These are phyloP conservation scores for Aspergillus niger DNA, from an alignment of 2,329 filamentous ascomycete genomes.

Conservation along the genomic window DNA sequence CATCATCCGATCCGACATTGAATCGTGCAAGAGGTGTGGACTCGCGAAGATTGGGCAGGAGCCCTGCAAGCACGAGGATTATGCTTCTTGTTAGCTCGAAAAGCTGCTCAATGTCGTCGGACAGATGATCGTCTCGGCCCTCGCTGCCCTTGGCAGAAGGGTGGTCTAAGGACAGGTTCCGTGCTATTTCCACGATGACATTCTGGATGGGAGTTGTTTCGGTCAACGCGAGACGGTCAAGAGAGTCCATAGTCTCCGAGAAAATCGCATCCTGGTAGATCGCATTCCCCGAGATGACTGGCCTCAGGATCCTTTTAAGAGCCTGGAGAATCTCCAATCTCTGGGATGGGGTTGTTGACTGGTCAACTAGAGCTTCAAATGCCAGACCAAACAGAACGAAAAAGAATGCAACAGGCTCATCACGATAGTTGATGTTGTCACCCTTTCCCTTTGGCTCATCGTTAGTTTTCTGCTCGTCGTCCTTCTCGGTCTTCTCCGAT, in stretches of 20 bases:
- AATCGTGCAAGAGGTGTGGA: conserved; percentile 66
- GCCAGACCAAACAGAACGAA: conserved; percentile 96
- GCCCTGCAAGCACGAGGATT: conserved; percentile 83
- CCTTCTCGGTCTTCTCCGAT: conserved; percentile 32
- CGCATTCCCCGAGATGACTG: conserved; percentile 91
- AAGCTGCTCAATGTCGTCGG: conserved; percentile 95
- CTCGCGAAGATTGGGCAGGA: conserved; percentile 71
- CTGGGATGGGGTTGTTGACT: conserved; percentile 72
- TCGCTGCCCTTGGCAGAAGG: conserved; percentile 77
- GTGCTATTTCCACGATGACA: conserved; percentile 91
- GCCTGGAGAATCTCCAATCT: conserved; percentile 86
- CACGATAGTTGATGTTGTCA: conserved; percentile 91
- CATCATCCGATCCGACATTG: conserved; percentile 78
- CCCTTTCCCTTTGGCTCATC: conserved; percentile 54
- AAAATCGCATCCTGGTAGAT: conserved; percentile 97
- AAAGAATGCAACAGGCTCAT: conserved; percentile 97
- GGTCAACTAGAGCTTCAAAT: conserved; percentile 89
- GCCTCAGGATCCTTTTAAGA: conserved; percentile 90
- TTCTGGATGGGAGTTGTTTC: conserved; percentile 85
- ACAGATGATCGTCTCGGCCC: conserved; percentile 72
- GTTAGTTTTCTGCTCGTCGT: conserved; percentile 17
- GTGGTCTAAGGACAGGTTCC: conserved; percentile 86
- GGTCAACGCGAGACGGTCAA: conserved; percentile 89
- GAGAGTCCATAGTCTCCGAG: conserved; percentile 92
- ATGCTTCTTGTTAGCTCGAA: conserved; percentile 97